Conservation (phyloP, 208 protist species). For the Crithidia mellificae region DNA sequence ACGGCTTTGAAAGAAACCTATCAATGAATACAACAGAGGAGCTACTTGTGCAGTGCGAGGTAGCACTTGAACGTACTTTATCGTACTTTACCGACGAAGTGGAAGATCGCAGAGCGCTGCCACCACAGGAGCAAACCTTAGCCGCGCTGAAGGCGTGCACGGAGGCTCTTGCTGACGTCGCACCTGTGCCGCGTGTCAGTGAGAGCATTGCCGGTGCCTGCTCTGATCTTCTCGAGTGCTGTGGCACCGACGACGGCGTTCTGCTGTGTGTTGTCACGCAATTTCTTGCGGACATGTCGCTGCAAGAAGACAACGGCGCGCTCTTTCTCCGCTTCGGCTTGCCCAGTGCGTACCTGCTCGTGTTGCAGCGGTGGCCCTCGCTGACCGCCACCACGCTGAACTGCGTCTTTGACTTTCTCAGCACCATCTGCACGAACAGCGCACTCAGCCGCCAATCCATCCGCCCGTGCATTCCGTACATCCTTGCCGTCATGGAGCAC, state of each 20-base stretch:
- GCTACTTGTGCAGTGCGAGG: conserved; percentile 18
- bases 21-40: conserved; percentile 3
- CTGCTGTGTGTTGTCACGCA: conserved; percentile 30
- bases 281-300: conserved; percentile 63
- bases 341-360: conserved; percentile 53
- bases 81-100: not conserved
- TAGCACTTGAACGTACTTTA: conserved; percentile 6
- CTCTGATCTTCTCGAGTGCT: conserved; percentile 55
- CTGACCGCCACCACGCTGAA: conserved; percentile 61
- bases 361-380: conserved; percentile 51
- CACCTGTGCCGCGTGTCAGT: conserved; percentile 41
- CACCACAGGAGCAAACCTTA: conserved; percentile 16
- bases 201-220: conserved; percentile 56
- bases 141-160: conserved; percentile 44
- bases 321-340: conserved; percentile 58
- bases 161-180: conserved; percentile 26
- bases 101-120: not conserved
- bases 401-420: conserved; percentile 72
- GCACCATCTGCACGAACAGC: conserved; percentile 63
- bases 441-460: conserved; percentile 42
- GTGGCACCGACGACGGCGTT: conserved; percentile 9
- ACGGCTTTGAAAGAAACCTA: not conserved
- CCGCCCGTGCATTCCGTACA: conserved; percentile 72
- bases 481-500: conserved; percentile 50
- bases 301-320: conserved; percentile 65